phyloP scores from a whole-genome alignment of 2,329 filamentous ascomycete genomes.

The Capronia americana region DNA sequence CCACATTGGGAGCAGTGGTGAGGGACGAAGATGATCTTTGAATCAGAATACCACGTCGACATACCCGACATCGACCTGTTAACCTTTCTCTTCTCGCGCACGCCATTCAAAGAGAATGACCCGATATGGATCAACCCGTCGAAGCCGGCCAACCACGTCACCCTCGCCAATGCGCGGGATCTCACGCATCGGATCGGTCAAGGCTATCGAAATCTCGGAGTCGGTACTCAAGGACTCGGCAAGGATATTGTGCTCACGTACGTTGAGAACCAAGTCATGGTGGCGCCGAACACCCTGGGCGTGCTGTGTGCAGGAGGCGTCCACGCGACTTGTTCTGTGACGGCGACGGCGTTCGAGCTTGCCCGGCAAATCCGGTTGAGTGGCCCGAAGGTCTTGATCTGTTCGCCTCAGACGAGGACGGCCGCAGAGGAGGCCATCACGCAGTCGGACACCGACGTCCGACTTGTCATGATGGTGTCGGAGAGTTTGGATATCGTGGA shows the following conservation, averaged over 20 bases:
- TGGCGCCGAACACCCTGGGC: constrained; percentile 61
- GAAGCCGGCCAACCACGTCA: constrained; percentile 59
- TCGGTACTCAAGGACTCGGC: constrained; percentile 57
- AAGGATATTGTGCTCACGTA: constrained; percentile 64
- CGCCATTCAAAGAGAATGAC: constrained; percentile 52
- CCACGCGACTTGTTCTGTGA: constrained; percentile 61
- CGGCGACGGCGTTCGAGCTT: constrained; percentile 59
- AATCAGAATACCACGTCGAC: constrained; percentile 29
- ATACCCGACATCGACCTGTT: constrained; percentile 31
- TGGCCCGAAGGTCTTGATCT: constrained; percentile 52
- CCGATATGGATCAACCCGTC: constrained; percentile 64
- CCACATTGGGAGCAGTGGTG: background rate
- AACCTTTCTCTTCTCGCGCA: constrained; percentile 30
- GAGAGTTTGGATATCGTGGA: constrained; percentile 40
- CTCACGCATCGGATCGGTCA: constrained; percentile 61
- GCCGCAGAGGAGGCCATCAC: constrained; percentile 58
- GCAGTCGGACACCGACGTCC: constrained; percentile 51
- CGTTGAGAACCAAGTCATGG: constrained; percentile 62
- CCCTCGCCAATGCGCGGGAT: constrained; percentile 57
- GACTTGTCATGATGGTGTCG: constrained; percentile 58
- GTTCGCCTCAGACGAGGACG: constrained; percentile 58
- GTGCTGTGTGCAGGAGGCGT: constrained; percentile 65
- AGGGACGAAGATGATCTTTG: constrained; percentile 29
- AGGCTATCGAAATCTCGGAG: constrained; percentile 61
- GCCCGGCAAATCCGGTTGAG: constrained; percentile 55